phyloP scores from a whole-genome alignment of 148 eudicot genomes.

The Drosera capensis region DNA sequence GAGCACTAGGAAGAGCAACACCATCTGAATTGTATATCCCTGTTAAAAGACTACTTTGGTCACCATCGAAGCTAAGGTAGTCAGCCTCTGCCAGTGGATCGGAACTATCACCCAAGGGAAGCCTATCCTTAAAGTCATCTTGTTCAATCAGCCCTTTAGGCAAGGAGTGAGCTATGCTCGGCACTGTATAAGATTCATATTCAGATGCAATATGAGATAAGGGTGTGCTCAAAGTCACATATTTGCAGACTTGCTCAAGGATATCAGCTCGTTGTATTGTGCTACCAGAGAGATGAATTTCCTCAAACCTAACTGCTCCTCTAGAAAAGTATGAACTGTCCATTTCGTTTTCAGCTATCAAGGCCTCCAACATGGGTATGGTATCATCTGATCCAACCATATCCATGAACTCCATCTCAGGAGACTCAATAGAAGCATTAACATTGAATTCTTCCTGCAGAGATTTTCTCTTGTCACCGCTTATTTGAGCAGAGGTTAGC shows the following conservation, averaged over 20 bases:
- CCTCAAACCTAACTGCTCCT: slow-evolving; percentile 15
- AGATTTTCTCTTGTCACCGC: slow-evolving; percentile 11
- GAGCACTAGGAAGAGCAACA: slow-evolving; percentile 29
- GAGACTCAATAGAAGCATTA: slow-evolving; percentile 21
- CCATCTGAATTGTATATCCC: slow-evolving; percentile 31
- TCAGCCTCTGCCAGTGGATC: slow-evolving; percentile 10
- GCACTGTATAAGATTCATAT: slow-evolving; percentile 16
- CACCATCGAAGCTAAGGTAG: slow-evolving; percentile 11
- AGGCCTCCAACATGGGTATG: slow-evolving; percentile 50
- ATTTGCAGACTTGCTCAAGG: slow-evolving; percentile 39
- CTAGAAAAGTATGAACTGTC: slow-evolving; percentile 5
- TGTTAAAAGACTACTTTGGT: slow-evolving; percentile 15
- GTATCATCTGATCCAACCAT: slow-evolving; percentile 27
- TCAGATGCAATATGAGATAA: slow-evolving; percentile 32
- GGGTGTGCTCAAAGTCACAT: slow-evolving; percentile 44
- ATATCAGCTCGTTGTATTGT: slow-evolving; percentile 37
- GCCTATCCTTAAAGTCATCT: slow-evolving; percentile 17
- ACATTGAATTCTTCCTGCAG: slow-evolving; percentile 8
- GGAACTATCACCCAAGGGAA: slow-evolving; percentile 14
- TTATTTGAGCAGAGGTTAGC: slow-evolving; percentile 7
- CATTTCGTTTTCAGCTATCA: background rate
- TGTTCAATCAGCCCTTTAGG: slow-evolving; percentile 49
- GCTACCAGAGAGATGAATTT: slow-evolving; percentile 22
- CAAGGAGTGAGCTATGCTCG: slow-evolving; percentile 34
- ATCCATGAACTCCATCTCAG: slow-evolving; percentile 21